Conservation (phyloP, 352 stramenopile species). For the Phytophthora capsici region DNA sequence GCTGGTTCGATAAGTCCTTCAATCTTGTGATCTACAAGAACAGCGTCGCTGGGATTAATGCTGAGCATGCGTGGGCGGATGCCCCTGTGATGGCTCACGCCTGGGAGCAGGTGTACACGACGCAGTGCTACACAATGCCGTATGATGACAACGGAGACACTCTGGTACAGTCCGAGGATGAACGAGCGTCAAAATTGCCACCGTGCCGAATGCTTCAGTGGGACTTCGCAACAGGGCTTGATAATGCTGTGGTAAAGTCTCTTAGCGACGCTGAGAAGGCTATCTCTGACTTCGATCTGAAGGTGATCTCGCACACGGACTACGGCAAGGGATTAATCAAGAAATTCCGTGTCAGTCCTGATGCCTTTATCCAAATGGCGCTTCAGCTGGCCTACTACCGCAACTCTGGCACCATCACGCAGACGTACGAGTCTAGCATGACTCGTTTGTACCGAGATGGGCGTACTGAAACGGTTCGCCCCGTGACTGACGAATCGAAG, state of each 20-base stretch:
- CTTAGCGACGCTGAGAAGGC: slow-evolving; percentile 59
- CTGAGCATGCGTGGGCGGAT: slow-evolving; percentile 95
- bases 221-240: slow-evolving; percentile 65
- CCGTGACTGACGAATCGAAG: slow-evolving; percentile 91
- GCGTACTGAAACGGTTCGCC: slow-evolving; percentile 93
- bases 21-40: slow-evolving; percentile 96
- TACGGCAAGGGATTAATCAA: slow-evolving; percentile 93
- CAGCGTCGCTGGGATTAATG: slow-evolving; percentile 93
- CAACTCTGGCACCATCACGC: slow-evolving; percentile 91
- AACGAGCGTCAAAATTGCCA: slow-evolving; percentile 56
- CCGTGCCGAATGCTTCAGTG: slow-evolving; percentile 62
- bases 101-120: slow-evolving; percentile 83
- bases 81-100: slow-evolving; percentile 87
- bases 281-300: slow-evolving; percentile 90
- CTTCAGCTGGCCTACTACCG: slow-evolving; percentile 97
- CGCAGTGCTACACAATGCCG: slow-evolving; percentile 52
- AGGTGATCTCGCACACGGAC: slow-evolving; percentile 87
- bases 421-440: slow-evolving; percentile 98
- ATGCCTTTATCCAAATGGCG: slow-evolving; percentile 97
- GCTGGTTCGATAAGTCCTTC: slow-evolving; percentile 98
- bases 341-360: slow-evolving; percentile 93
- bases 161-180: slow-evolving; percentile 47
- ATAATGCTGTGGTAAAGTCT: slow-evolving; percentile 59
- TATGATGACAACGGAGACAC: slow-evolving; percentile 68
- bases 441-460: slow-evolving; percentile 96